Evolutionary conservation across 208 protist species (phyloP), one percentile per base, ranked within the genome.

Genomic region (Endotrypanum monterogeii): DNA sequence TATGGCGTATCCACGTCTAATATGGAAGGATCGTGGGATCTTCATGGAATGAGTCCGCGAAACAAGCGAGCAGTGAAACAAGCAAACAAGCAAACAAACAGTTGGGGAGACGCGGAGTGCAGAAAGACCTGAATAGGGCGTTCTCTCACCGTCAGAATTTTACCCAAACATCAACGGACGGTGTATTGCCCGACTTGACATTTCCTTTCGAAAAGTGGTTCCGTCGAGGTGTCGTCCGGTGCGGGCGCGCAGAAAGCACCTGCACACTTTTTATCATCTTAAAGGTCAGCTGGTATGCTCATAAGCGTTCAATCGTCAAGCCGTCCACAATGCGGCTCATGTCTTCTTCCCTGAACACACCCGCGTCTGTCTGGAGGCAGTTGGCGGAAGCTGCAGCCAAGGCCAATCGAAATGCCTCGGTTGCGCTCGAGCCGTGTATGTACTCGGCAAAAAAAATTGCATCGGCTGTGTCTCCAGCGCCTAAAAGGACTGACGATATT

Each of bases 241-340:
- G 32, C 23, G 52, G 6, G 52, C 11, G 52, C 52, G 25, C 52
- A 25, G 52, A 4, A 25, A 9, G 25, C 52, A 25, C 16, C 12
- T 41, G 1, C 30, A 20, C 6, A 39, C 28, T 60, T 32, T 37
- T 18, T 1, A 5, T 58, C 11, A 12, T 23, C 11, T 55, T 55
- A n/a, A n/a, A n/a, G 25, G 11, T 14, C 14, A 14, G 25, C 25
- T 7, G 6, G 30, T 62, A 32, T 39, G 32, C 1, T 14, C 25
- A 23, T 25, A 23, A 58, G 18, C 0, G 28, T 14, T 12, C 50
- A 25, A 80, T 60, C 1, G 69, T 57, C 50, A 90, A 46, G 94
- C 92, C 74, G 94, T 63, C 70, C 84, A 94, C 51, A 71, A 88
- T 65, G 89, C 88, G 20, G 91, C 88, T 28, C 95, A 98, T 70